These are phyloP conservation scores for Colletotrichum endophyticum DNA, from an alignment of 2,329 filamentous ascomycete species.

Conservation along the genomic window DNA sequence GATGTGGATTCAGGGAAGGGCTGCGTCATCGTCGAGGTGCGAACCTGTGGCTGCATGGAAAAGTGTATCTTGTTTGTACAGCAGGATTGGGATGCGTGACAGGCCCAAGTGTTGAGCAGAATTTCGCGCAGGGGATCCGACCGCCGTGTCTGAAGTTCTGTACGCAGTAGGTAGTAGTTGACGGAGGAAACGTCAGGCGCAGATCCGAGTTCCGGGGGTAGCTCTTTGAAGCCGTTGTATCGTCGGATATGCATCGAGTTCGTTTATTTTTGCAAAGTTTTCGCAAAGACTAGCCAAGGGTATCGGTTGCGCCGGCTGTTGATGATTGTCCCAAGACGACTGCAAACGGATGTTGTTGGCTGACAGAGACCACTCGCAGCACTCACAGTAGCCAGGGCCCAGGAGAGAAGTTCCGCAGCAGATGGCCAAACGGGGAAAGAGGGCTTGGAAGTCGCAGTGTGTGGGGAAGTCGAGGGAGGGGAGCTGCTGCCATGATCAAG, in stretches of 20 bases:
- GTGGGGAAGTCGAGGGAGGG: slow-evolving; percentile 1
- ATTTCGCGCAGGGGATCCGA: slow-evolving; percentile 5
- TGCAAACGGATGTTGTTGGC: background rate
- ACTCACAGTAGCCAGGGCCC: background rate
- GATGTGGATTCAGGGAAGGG: background rate
- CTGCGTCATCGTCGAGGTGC: background rate
- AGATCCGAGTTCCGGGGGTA: background rate
- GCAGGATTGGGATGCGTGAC: background rate
- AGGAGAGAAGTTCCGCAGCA: background rate
- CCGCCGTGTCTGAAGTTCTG: slow-evolving; percentile 1
- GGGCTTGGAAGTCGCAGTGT: background rate
- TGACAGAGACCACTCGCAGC: background rate
- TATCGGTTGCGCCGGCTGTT: background rate
- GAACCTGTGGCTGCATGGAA: background rate
- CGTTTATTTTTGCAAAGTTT: background rate
- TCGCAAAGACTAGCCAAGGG: background rate
- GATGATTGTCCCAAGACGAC: background rate
- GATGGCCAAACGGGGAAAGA: background rate
- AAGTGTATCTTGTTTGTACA: background rate
- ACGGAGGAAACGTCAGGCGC: background rate
- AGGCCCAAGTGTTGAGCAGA: background rate
- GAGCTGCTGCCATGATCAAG: background rate
- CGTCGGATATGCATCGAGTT: background rate
- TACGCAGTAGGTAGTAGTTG: background rate
- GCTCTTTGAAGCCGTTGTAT: background rate